These are phyloP conservation scores for Trichoderma oligosporum DNA, from an alignment of 2,329 filamentous ascomycete species.

Conservation along the genomic window DNA sequence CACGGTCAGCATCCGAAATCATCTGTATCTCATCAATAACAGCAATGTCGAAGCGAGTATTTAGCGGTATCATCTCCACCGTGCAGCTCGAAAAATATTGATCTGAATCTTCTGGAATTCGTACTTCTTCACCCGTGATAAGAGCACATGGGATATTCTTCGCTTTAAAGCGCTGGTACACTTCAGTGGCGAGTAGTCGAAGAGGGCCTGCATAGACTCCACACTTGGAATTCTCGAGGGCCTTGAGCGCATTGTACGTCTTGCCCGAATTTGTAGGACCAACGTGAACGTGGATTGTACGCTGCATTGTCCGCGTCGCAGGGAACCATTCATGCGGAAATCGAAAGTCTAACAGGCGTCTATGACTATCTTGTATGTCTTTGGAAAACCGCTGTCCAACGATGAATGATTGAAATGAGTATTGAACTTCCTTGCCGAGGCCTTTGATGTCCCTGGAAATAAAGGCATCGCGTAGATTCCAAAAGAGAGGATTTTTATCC, in stretches of 20 bases:
- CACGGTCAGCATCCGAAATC: constrained; percentile 75
- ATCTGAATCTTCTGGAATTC: constrained; percentile 58
- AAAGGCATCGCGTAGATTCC: constrained; percentile 58
- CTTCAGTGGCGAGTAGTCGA: constrained; percentile 84
- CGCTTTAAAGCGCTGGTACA: constrained; percentile 81
- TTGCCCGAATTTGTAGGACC: constrained; percentile 98
- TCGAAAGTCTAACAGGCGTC: constrained; percentile 72
- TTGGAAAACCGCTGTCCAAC: constrained; percentile 55
- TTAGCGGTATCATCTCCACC: constrained; percentile 76
- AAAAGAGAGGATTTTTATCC: constrained; percentile 52
- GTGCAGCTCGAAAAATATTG: constrained; percentile 75
- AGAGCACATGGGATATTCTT: constrained; percentile 75
- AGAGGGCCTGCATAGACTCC: constrained; percentile 91
- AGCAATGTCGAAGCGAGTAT: constrained; percentile 68
- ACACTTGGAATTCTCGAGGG: constrained; percentile 67
- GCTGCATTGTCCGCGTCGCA: constrained; percentile 70
- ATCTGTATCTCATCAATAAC: constrained; percentile 99
- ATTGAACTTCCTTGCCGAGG: constrained; percentile 57
- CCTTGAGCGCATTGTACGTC: constrained; percentile 88
- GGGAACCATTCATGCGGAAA: constrained; percentile 92
- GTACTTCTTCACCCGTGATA: constrained; percentile 86
- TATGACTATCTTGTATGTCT: constrained; percentile 42
- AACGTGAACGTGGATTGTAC: constrained; percentile 87
- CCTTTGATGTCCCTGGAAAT: constrained; percentile 48
- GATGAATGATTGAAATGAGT: constrained; percentile 64